Evolutionary conservation across 1,284 basidiomycete genomes (phyloP).

Genomic region (Schizophyllum amplum): DNA sequence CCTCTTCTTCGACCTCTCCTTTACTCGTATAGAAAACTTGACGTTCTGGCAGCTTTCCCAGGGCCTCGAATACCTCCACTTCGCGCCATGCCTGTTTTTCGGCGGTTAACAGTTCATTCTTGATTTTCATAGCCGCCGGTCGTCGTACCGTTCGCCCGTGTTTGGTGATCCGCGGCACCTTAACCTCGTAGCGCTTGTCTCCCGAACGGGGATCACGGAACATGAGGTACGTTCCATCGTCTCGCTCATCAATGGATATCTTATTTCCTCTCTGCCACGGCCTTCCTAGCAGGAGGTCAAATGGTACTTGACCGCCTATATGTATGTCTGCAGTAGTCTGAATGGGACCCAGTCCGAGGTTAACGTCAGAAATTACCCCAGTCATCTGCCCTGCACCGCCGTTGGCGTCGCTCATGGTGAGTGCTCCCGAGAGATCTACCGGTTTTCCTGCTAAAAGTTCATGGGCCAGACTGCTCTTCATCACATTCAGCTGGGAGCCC

Average conservation of each 20-base stretch:
- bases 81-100: too few relatives aligned
- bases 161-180: too few relatives aligned
- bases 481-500: conserved; percentile 19
- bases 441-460: conserved; percentile 7
- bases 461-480: conserved; percentile 6
- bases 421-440: conserved; percentile 8
- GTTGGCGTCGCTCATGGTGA: conserved; percentile 18
- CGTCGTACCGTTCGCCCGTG: too few relatives aligned
- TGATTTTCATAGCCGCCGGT: too few relatives aligned
- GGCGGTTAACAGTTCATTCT: too few relatives aligned
- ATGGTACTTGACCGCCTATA: conserved; percentile 15
- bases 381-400: conserved; percentile 13
- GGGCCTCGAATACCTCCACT: too few relatives aligned
- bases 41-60: too few relatives aligned
- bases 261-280: conserved; percentile 20
- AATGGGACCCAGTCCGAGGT: conserved; percentile 12
- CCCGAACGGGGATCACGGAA: conserved; percentile 9
- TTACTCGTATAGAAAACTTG: too few relatives aligned
- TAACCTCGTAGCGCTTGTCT: conserved; percentile 1
- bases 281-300: conserved; percentile 19
- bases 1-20: too few relatives aligned
- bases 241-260: conserved; percentile 19
- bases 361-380: conserved; percentile 12
- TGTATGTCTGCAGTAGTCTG: conserved; percentile 12
- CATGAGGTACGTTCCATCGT: conserved; percentile 15